Percentiles rank a stretch among this genome's conserved stretches.
These are phyloP conservation scores for Phytophthora agathidicida DNA, from an alignment of 352 stramenopile species.

Conservation along the genomic window DNA sequence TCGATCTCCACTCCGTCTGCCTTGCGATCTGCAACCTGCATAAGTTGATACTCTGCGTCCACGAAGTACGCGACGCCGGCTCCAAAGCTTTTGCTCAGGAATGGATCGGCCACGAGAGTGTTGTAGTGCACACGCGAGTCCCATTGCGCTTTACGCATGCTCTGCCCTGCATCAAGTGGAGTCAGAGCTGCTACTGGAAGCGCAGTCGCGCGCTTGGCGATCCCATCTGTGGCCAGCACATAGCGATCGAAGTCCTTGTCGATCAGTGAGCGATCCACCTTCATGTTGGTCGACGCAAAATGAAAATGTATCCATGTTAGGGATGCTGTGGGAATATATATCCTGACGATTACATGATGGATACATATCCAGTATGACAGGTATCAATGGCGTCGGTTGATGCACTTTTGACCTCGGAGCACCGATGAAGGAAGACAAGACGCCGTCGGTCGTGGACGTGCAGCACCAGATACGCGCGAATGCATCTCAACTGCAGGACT, in stretches of 20 bases:
- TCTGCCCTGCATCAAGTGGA: constrained; percentile 51
- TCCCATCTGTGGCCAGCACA: constrained; percentile 48
- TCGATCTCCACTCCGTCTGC: constrained; percentile 19
- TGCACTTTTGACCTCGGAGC: neutral
- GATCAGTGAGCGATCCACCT: constrained; percentile 66
- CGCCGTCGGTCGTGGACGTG: constrained; percentile 55
- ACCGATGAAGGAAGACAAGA: constrained; percentile 29
- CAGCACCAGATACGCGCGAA: constrained; percentile 88
- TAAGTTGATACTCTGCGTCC: constrained; percentile 59
- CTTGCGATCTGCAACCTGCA: constrained; percentile 56
- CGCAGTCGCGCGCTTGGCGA: constrained; percentile 32
- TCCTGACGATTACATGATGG: neutral
- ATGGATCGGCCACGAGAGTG: constrained; percentile 60
- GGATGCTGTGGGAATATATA: constrained; percentile 5
- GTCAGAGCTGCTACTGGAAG: constrained; percentile 43
- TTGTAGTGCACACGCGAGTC: constrained; percentile 76
- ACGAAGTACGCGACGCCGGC: constrained; percentile 70
- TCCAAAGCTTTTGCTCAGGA: constrained; percentile 41
- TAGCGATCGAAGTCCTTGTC: constrained; percentile 86
- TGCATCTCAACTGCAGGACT: constrained; percentile 77
- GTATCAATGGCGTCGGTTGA: constrained; percentile 8
- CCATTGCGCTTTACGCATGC: constrained; percentile 76
- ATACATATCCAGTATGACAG: constrained; percentile 2
- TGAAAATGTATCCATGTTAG: no score
- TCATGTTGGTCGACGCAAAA: constrained; percentile 48